phyloP scores from a whole-genome alignment of 2,329 filamentous ascomycete genomes.

The Cladosporium oxysporum region DNA sequence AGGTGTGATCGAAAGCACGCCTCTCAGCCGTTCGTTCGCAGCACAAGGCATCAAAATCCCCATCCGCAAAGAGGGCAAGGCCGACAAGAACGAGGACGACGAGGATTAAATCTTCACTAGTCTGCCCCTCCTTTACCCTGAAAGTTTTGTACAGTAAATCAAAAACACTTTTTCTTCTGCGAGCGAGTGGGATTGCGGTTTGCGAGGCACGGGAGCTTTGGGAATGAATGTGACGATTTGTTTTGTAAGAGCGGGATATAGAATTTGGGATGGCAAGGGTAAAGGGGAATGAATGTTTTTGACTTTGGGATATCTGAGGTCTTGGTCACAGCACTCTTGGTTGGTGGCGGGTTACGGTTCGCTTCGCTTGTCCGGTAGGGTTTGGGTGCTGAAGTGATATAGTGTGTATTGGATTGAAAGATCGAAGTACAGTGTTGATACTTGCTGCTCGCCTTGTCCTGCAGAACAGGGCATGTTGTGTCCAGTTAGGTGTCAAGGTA shows the following conservation, averaged over 20 bases:
- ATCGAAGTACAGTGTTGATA: background rate
- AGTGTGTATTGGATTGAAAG: background rate
- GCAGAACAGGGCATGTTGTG: background rate
- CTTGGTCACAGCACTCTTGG: constrained; percentile 2
- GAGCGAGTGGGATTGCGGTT: background rate
- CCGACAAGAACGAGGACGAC: constrained; percentile 46
- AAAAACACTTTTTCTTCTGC: background rate
- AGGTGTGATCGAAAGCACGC: constrained; percentile 90
- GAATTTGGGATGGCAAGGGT: background rate
- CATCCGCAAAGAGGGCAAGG: constrained; percentile 76
- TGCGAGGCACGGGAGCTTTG: background rate
- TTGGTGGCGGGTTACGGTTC: background rate
- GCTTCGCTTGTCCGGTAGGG: background rate
- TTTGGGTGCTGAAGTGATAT: background rate
- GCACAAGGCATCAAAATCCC: constrained; percentile 95
- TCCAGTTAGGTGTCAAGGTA: background rate
- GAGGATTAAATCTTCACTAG: constrained; percentile 28
- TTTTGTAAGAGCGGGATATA: constrained; percentile 6
- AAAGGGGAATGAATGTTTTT: background rate
- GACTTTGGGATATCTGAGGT: background rate
- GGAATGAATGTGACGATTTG: background rate
- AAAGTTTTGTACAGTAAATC: background rate
- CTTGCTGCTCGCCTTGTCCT: background rate
- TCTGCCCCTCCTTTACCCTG: background rate
- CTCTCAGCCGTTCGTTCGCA: constrained; percentile 89